Percentiles rank a stretch among this genome's conserved stretches.
Evolutionary conservation across 768 basidiomycete genomes (phyloP).

Genomic region (Lactifluus subvellereus): DNA sequence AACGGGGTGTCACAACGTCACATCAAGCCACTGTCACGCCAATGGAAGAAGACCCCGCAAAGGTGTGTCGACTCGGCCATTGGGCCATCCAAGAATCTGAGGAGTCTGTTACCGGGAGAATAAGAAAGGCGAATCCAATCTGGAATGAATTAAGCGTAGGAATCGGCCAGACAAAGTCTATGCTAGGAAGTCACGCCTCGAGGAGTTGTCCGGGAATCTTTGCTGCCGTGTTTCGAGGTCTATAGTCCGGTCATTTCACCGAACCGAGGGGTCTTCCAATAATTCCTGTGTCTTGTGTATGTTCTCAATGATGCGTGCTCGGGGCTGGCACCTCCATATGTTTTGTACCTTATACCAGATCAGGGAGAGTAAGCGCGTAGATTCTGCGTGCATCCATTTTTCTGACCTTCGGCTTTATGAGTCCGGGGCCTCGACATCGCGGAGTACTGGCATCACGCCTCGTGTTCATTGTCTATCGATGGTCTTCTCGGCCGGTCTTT

Average conservation of each 20-base stretch:
- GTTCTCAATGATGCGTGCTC: neutral
- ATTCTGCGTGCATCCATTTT: neutral
- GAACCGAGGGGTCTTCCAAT: neutral
- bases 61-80: conserved; percentile 1
- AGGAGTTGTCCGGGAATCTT: neutral
- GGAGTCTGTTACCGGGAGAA: neutral
- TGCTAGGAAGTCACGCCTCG: conserved; percentile 5
- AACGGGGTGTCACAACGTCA: conserved; percentile 5
- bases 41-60: neutral
- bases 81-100: neutral
- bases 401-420: neutral
- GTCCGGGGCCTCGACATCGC: neutral
- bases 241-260: conserved; percentile 4
- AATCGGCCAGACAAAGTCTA: neutral
- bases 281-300: neutral
- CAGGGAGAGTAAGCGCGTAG: neutral
- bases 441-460: neutral
- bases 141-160: neutral
- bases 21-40: neutral
- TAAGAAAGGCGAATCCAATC: neutral
- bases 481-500: neutral
- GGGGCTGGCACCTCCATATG: neutral
- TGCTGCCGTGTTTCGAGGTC: conserved; percentile 6
- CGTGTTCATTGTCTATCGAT: neutral
- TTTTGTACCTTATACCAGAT: neutral